Conservation (phyloP, 768 basidiomycete species). For the Psilocybe tampanensis region DNA sequence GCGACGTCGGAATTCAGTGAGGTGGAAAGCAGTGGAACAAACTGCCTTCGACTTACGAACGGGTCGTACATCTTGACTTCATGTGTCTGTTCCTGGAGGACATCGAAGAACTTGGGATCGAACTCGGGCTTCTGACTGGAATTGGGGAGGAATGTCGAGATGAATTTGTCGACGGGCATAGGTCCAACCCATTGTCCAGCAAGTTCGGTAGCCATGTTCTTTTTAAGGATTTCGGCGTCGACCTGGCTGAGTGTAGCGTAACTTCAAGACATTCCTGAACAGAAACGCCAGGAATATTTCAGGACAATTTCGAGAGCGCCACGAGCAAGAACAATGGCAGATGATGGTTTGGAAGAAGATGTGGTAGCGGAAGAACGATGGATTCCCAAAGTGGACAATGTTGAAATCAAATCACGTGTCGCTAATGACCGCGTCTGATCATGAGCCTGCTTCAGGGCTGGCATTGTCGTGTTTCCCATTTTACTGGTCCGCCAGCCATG, state of each 20-base stretch:
- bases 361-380: not conserved
- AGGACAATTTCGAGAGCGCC: too few relatives aligned
- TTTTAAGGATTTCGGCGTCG: not conserved
- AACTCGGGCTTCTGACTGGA: not conserved
- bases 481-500: too few relatives aligned
- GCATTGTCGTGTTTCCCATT: not conserved
- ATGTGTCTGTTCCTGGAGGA: not conserved
- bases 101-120: not conserved
- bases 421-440: too few relatives aligned
- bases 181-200: constrained; percentile 7
- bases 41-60: constrained; percentile 1
- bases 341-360: too few relatives aligned
- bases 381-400: not conserved
- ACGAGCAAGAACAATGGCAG: too few relatives aligned
- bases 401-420: not conserved
- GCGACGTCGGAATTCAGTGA: not conserved
- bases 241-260: not conserved
- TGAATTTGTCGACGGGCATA: constrained; percentile 4
- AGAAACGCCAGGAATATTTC: not conserved
- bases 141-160: not conserved
- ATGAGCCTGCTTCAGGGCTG: too few relatives aligned
- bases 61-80: constrained; percentile 8
- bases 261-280: not conserved
- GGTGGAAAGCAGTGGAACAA: not conserved
- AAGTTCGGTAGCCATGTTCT: constrained; percentile 4